Evolutionary conservation across 352 stramenopile genomes (phyloP).

Genomic region (Globisporangium spinosum): DNA sequence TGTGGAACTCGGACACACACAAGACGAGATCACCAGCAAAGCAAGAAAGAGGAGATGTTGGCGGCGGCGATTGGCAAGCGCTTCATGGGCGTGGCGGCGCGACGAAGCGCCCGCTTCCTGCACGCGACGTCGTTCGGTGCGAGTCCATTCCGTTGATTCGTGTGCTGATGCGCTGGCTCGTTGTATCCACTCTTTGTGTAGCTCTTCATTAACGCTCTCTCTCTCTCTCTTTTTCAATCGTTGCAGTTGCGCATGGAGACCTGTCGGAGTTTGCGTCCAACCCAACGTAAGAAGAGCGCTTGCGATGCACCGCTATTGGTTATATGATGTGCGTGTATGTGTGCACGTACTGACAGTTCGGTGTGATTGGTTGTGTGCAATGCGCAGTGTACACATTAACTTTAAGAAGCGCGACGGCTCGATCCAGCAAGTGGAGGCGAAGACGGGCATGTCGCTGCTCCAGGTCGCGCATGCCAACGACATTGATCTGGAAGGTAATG

Average conservation of each 20-base stretch:
- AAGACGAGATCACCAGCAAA: too few relatives aligned
- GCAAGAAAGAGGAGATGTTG: not conserved
- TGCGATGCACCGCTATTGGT: conserved; percentile 4
- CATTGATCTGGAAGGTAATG: conserved; percentile 90
- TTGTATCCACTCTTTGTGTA: not conserved
- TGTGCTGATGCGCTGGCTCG: not conserved
- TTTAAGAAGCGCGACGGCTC: conserved; percentile 66
- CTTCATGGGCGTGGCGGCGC: not conserved
- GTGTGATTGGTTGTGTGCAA: not conserved
- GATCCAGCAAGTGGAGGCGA: conserved; percentile 58
- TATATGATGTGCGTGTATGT: not conserved
- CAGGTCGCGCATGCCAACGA: conserved; percentile 92
- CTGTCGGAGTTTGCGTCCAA: conserved; percentile 56
- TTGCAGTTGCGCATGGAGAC: conserved; percentile 44
- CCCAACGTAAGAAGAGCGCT: conserved; percentile 41
- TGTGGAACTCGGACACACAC: not conserved
- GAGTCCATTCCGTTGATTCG: too few relatives aligned
- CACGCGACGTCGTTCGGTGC: conserved; percentile 5
- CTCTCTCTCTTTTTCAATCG: not conserved
- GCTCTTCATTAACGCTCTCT: not conserved
- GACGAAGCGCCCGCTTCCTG: conserved; percentile 1
- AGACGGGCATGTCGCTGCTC: conserved; percentile 84
- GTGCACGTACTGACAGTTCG: not conserved
- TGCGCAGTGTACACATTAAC: conserved; percentile 66
- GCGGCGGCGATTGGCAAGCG: conserved; percentile 2